A percentile compares a stretch with the other conserved stretches of the same genome.
phyloP scores from a whole-genome alignment of 768 basidiomycete species.

The Lyophyllum decastes region DNA sequence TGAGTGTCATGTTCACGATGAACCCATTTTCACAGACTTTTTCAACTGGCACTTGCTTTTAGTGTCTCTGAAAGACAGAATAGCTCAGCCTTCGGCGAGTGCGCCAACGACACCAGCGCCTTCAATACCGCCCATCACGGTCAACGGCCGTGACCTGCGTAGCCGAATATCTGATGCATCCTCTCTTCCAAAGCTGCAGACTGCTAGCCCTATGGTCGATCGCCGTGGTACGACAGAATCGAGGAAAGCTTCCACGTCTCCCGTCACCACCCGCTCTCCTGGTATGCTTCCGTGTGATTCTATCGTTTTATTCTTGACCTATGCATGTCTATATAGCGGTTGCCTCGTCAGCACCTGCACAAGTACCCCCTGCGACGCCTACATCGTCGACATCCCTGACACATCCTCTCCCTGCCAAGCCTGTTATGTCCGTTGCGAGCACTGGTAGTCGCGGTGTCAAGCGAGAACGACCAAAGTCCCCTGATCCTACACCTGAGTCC shows the following conservation, averaged over 20 bases:
- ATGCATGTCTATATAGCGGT: not conserved
- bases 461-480: slow-evolving; percentile 30
- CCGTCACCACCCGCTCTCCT: slow-evolving; percentile 8
- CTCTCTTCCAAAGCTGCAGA: not conserved
- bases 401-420: slow-evolving; percentile 36
- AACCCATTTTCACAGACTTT: not conserved
- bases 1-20: slow-evolving; percentile 3
- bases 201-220: not conserved
- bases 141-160: slow-evolving; percentile 11
- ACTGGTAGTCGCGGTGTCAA: slow-evolving; percentile 34
- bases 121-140: not conserved
- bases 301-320: not conserved
- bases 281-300: not conserved
- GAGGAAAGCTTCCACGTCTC: slow-evolving; percentile 9
- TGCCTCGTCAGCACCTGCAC: slow-evolving; percentile 13
- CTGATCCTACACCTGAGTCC: slow-evolving; percentile 16
- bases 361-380: slow-evolving; percentile 8
- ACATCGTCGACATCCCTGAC: slow-evolving; percentile 11
- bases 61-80: slow-evolving; percentile 15
- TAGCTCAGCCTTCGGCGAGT: slow-evolving; percentile 1
- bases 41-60: not conserved
- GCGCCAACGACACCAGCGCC: not conserved
- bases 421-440: slow-evolving; percentile 11
- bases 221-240: not conserved
- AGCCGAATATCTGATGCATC: slow-evolving; percentile 16